These are phyloP conservation scores for Xylariales sp. DNA, from an alignment of 2,329 filamentous ascomycete genomes.

Conservation along the genomic window DNA sequence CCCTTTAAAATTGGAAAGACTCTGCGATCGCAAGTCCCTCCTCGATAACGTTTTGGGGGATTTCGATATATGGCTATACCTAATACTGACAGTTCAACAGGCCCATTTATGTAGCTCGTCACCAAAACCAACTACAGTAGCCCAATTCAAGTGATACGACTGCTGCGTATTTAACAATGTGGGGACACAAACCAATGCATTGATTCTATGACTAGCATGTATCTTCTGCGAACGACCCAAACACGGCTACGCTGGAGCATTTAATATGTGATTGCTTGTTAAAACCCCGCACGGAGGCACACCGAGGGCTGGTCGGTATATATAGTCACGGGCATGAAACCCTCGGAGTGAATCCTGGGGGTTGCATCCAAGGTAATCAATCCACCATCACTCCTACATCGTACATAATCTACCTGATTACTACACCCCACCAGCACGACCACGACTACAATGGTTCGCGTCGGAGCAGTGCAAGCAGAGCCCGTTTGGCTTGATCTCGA, in stretches of 20 bases:
- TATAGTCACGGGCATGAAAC: conserved; percentile 24
- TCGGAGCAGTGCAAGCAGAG: conserved; percentile 68
- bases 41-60: neutral
- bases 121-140: conserved; percentile 15
- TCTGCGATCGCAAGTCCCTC: conserved; percentile 44
- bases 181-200: conserved; percentile 27
- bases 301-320: conserved; percentile 26
- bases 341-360: conserved; percentile 13
- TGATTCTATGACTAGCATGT: conserved; percentile 8
- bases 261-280: conserved; percentile 14
- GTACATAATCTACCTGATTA: conserved; percentile 7
- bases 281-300: conserved; percentile 32
- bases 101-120: conserved; percentile 11
- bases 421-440: conserved; percentile 36
- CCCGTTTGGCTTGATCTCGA: conserved; percentile 70
- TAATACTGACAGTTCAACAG: conserved; percentile 11
- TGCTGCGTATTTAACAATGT: conserved; percentile 10
- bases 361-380: conserved; percentile 28
- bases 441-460: conserved; percentile 47
- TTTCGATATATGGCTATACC: conserved; percentile 16
- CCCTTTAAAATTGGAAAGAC: conserved; percentile 40
- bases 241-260: neutral
- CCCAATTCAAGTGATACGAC: conserved; percentile 23
- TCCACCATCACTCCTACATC: conserved; percentile 25
- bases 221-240: conserved; percentile 8